A percentile compares a stretch with the other conserved stretches of the same genome.
Evolutionary conservation across 2,329 filamentous ascomycete species (phyloP).

Genomic region (Seiridium unicorne): DNA sequence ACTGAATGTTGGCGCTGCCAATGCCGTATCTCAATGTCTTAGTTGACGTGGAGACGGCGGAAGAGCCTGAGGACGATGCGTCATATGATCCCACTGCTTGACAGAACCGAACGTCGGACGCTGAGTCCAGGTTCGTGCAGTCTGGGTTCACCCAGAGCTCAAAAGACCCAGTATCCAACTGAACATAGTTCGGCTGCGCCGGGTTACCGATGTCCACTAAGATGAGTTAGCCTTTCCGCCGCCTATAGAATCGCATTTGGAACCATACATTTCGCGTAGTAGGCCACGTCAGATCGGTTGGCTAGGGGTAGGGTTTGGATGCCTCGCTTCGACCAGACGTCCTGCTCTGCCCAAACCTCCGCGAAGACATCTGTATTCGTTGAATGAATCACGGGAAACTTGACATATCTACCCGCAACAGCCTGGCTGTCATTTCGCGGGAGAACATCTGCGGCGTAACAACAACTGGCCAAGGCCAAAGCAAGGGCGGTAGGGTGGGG

Average conservation of each 20-base stretch:
- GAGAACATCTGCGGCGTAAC: conserved; percentile 10
- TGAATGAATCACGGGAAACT: conserved; percentile 41
- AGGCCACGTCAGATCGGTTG: conserved; percentile 52
- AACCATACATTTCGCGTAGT: conserved; percentile 46
- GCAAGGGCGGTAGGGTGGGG: conserved; percentile 10
- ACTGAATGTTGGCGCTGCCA: conserved; percentile 48
- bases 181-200: conserved; percentile 50
- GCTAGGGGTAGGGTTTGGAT: conserved; percentile 42
- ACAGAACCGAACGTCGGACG: conserved; percentile 43
- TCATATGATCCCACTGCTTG: conserved; percentile 43
- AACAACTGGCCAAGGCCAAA: conserved; percentile 19
- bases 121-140: conserved; percentile 42
- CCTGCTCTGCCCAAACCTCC: conserved; percentile 34
- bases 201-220: conserved; percentile 53
- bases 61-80: conserved; percentile 37
- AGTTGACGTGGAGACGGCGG: conserved; percentile 26
- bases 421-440: background rate
- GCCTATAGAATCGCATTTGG: background rate
- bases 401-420: conserved; percentile 23
- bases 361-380: conserved; percentile 38
- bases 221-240: conserved; percentile 17
- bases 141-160: conserved; percentile 64
- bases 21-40: conserved; percentile 50
- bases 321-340: conserved; percentile 33
- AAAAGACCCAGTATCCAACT: conserved; percentile 59